phyloP scores from a whole-genome alignment of 352 stramenopile species.

The Phytophthora gonapodyides region DNA sequence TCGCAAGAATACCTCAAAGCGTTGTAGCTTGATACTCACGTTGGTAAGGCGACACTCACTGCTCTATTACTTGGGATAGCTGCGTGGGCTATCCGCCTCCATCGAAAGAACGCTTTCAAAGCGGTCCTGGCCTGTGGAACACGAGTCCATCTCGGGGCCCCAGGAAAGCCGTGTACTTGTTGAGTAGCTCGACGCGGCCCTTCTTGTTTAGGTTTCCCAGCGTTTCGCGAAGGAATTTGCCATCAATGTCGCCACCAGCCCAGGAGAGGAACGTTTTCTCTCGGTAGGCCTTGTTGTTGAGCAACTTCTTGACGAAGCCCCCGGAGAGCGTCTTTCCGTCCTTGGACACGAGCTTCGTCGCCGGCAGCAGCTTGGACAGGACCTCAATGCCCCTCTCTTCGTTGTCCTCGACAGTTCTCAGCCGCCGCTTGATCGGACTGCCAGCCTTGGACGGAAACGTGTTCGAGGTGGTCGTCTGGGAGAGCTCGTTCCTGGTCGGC shows the following conservation, averaged over 20 bases:
- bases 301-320: neutral
- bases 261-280: neutral
- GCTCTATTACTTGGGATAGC: too few species aligned
- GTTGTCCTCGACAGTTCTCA: slow-evolving; percentile 1
- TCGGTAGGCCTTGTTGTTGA: neutral
- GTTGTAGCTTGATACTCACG: too few species aligned
- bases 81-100: too few species aligned
- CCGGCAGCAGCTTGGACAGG: neutral
- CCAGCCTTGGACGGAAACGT: neutral
- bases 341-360: neutral
- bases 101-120: too few species aligned
- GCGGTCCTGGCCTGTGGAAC: too few species aligned
- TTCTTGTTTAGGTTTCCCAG: neutral
- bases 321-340: neutral
- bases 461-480: neutral
- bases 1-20: too few species aligned
- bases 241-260: neutral
- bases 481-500: neutral
- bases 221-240: neutral
- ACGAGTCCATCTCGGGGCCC: neutral
- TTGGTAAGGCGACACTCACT: too few species aligned
- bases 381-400: neutral
- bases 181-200: neutral
- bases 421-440: neutral
- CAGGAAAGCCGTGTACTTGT: neutral